Evolutionary conservation across 2,329 filamentous ascomycete genomes (phyloP), one percentile per base, ranked within the genome.

Genomic region (Hymenoscyphus fructigenus): DNA sequence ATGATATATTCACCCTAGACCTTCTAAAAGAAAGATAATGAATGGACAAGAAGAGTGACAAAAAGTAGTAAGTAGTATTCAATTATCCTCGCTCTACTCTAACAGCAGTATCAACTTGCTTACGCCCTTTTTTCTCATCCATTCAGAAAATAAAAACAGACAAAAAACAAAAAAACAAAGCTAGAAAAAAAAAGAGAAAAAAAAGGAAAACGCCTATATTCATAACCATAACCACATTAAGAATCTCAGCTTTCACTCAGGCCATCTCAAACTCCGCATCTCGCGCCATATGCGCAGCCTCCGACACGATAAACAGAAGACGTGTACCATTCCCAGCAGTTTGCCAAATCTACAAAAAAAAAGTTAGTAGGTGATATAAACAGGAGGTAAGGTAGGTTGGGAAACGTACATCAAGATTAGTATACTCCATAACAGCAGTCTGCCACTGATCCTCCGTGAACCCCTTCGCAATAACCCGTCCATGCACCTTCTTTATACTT

Each of bases 371-470:
- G 32, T 29, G 9, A 47, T 32, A 59, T 56, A 20, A 1, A 7
- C 32, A n/a, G 28, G n/a, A 28, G 20, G n/a, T n/a, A n/a, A n/a
- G n/a, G n/a, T 15, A 17, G 4, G 41, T 26, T 10, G 47, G 1
- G 63, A 74, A 69, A 89, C 93, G 92, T 82, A 98, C 95, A 82
- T 97, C 91, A 67, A 96, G 80, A 70, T 86, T 82, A 2, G 91
- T 89, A 79, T 99, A 98, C 81, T 97, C 94, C 68, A 97, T 90
- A 75, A 99, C 83, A 23, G 93, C 90, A 71, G 86, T 85, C 74
- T 91, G 84, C 80, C 97, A 93, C 78, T 99, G 93, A 78, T 98
- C 92, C 69, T 93, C 90, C 0, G 94, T 99, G 78, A 97, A 99
- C 2, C 95, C 95, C 84, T 97, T 97, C 61, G 93, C 95, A 73